phyloP scores from a whole-genome alignment of 306 rosid genomes.

The Lathyrus sativus region DNA sequence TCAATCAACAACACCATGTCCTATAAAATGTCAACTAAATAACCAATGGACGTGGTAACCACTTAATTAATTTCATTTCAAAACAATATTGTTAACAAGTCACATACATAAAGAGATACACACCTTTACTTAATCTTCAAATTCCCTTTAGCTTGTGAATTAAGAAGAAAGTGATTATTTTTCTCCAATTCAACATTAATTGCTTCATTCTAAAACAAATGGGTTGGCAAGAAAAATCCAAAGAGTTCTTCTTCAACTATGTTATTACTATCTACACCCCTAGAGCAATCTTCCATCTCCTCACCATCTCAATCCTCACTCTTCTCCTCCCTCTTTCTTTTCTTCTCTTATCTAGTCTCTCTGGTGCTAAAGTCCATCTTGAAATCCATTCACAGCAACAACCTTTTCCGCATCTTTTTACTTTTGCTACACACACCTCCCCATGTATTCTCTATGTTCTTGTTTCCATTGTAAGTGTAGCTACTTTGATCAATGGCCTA shows the following conservation, averaged over 20 bases:
- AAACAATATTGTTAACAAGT: constrained; percentile 29
- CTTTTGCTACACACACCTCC: constrained; percentile 41
- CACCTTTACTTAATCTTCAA: constrained; percentile 30
- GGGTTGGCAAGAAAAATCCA: constrained; percentile 45
- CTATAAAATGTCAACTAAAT: constrained; percentile 44
- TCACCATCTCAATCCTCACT: constrained; percentile 62
- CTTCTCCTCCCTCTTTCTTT: constrained; percentile 82
- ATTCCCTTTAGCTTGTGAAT: constrained; percentile 41
- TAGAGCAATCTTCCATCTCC: constrained; percentile 53
- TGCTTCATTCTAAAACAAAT: constrained; percentile 20
- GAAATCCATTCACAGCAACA: constrained; percentile 22
- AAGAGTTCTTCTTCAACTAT: constrained; percentile 40
- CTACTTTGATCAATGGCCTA: constrained; percentile 56
- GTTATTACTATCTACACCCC: constrained; percentile 2
- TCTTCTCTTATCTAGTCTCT: constrained; percentile 65
- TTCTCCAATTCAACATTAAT: constrained; percentile 12
- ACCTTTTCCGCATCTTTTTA: constrained; percentile 32
- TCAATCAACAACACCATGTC: constrained; percentile 34
- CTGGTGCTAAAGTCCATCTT: constrained; percentile 46
- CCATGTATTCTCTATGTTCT: constrained; percentile 59
- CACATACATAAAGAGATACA: constrained; percentile 34
- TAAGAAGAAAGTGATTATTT: background rate
- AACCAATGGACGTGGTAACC: constrained; percentile 63
- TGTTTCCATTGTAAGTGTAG: constrained; percentile 52
- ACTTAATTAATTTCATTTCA: constrained; percentile 40